Evolutionary conservation across 2,329 filamentous ascomycete species (phyloP), one percentile per base, ranked within the genome.

Genomic region (Allantophomopsis lycopodina): DNA sequence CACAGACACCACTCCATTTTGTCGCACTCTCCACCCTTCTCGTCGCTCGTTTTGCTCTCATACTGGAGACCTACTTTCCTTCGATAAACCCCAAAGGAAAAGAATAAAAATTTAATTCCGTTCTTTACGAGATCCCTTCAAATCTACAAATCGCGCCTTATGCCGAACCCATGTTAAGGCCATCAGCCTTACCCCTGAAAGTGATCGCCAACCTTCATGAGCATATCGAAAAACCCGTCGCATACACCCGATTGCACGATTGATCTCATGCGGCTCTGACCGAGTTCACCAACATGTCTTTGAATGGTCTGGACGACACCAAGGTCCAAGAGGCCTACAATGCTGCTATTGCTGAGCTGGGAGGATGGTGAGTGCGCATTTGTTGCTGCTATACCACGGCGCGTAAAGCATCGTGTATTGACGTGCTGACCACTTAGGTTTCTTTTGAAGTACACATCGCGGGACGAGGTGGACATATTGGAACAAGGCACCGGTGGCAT

Each of bases 281-380:
- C 23, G 23, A 28, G 23, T 28, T 28, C 23, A 28, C 23, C 23
- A 23, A 38, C 50, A 28, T 96, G 89, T 95, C 89, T 69, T 71
- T 96, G 62, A 94, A 94, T 77, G 91, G 91, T 48, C 71, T 96
- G 63, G 88, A 95, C 66, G 73, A 77, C 64, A 66, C 73, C 51
- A 73, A 76, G 56, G 73, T 98, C 63, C 75, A 79, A 62, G 85
- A 93, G 64, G 87, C 88, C 54, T 80, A 94, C 63, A 82, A 88
- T 56, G 68, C 75, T 52, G 83, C 85, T 41, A 68, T 79, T 51
- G 73, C 74, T 44, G 91, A 96, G 62, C 76, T 85, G 42, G 88
- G 87, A 66, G 88, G 87, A 80, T 98, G 91, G 91, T 96, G 47
- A 51, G 50, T 41, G 42, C 32, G 12, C 32, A 34, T 14, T 14